Evolutionary conservation across 2,329 filamentous ascomycete species (phyloP), one percentile per base, ranked within the genome.

Genomic region (Rhynchosporium graminicola): DNA sequence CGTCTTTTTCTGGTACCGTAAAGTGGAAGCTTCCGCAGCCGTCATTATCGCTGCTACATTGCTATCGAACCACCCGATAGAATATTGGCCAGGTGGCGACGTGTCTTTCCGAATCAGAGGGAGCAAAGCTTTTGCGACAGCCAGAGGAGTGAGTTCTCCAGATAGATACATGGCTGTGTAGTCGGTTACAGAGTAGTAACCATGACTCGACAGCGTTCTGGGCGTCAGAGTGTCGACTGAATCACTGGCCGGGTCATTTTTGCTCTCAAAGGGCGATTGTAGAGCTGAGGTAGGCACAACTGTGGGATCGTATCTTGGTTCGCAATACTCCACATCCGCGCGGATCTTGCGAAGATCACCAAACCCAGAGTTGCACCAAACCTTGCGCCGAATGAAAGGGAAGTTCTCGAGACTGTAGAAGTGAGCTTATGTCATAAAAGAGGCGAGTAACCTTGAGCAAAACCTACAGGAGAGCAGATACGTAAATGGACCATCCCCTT

Each of bases 121-220:
- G 1, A 96, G 79, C 26, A 96, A 79, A 1, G 84, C 81, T 74
- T 92, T 83, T 8, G 82, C 83, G 3, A 96, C 89, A 67, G 87
- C 83, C 0, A 83, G 80, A 0, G 92, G 92, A 0, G 91, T 94
- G 61, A 88, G 72, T 60, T 82, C 79, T 58, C 90, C 89, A 6
- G 84, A 83, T 66, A 81, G 81, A 77, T 92, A 96, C 46, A 89
- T 82, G 60, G 83, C 82, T 72, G 91, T 87, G 73, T 92, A 97
- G 76, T 96, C 91, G n/a, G 84, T 82, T 31, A 87, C 83, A 10
- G 89, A 89, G 73, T 88, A 85, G 76, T 89, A 90, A 46, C 83
- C 36, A 43, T 46, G 57, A 38, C 57, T 65, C 26, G 55, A 46
- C 4, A 55, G 15, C 10, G 40, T 28, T 8, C 45, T 46, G 5